Conservation (phyloP, 805 yeast genomes). For the Starmerella davenportii region DNA sequence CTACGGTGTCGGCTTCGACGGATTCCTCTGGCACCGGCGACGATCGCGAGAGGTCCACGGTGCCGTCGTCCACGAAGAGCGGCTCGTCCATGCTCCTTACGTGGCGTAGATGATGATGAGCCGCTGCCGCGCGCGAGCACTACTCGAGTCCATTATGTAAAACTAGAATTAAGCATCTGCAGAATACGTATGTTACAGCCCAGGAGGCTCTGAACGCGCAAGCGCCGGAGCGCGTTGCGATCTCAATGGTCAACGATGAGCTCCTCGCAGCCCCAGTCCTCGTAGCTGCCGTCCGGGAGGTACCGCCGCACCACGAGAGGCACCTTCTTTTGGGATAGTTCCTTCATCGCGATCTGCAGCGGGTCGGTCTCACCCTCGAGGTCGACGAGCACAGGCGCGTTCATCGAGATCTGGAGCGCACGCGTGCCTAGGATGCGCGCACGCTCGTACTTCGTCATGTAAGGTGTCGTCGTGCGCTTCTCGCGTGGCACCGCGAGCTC, state of each 20-base stretch:
- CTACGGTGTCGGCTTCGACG: too few species aligned
- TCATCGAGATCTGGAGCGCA: slow-evolving; percentile 92
- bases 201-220: too few species aligned
- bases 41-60: background rate
- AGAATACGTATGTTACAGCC: too few species aligned
- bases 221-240: too few species aligned
- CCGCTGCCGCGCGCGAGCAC: too few species aligned
- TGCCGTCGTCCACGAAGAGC: slow-evolving; percentile 1
- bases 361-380: slow-evolving; percentile 99
- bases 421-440: slow-evolving; percentile 96
- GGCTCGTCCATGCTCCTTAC: background rate
- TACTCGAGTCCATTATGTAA: too few species aligned
- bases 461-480: slow-evolving; percentile 86
- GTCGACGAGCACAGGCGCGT: slow-evolving; percentile 95
- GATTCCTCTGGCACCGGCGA: too few species aligned
- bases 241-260: slow-evolving; percentile 72
- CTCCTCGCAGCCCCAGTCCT: slow-evolving; percentile 99
- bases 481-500: slow-evolving; percentile 82
- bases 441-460: slow-evolving; percentile 96
- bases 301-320: slow-evolving; percentile 92
- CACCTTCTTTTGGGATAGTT: slow-evolving; percentile 80
- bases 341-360: slow-evolving; percentile 92
- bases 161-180: too few species aligned
- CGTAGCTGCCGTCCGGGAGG: slow-evolving; percentile 89
- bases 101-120: background rate